A percentile compares a stretch with the other conserved stretches of the same genome.
Evolutionary conservation across 2,329 filamentous ascomycete genomes (phyloP).

Genomic region (Diaporthe vaccinii): DNA sequence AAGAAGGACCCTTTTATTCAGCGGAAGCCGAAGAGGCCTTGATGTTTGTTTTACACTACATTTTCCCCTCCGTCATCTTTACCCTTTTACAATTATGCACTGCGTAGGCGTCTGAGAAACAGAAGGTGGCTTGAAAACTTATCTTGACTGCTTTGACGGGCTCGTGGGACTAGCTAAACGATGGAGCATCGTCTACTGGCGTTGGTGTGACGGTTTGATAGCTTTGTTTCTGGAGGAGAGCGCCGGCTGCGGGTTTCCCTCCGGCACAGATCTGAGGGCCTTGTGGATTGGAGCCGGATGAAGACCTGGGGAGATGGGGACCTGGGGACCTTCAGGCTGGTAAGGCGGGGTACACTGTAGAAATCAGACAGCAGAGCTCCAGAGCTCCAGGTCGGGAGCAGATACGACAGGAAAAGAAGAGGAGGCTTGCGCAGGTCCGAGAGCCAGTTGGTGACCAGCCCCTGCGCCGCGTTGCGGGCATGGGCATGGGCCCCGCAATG

Average conservation of each 20-base stretch:
- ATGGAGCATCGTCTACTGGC: conserved; percentile 19
- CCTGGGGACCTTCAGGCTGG: background rate
- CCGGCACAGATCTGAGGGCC: background rate
- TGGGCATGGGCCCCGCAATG: conserved; percentile 3
- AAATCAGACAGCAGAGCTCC: conserved; percentile 19
- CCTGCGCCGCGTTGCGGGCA: background rate
- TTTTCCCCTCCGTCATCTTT: conserved; percentile 7
- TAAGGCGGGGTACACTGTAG: background rate
- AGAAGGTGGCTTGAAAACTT: background rate
- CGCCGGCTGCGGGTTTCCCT: background rate
- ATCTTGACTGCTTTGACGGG: conserved; percentile 2
- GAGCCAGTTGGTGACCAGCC: background rate
- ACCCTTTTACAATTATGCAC: conserved; percentile 14
- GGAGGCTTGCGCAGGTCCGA: conserved; percentile 6
- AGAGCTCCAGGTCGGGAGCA: conserved; percentile 13
- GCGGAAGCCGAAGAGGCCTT: conserved; percentile 50
- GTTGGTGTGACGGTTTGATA: conserved; percentile 1
- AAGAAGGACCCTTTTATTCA: conserved; percentile 62
- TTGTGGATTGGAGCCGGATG: background rate
- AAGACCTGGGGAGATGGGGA: background rate
- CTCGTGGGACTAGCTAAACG: background rate
- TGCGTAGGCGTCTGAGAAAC: conserved; percentile 9
- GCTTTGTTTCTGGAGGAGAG: background rate
- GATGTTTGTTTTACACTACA: background rate
- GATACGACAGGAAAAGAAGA: conserved; percentile 10